phyloP scores from a whole-genome alignment of 176 grass and related monocot genomes.

The Oryza glumipatula region DNA sequence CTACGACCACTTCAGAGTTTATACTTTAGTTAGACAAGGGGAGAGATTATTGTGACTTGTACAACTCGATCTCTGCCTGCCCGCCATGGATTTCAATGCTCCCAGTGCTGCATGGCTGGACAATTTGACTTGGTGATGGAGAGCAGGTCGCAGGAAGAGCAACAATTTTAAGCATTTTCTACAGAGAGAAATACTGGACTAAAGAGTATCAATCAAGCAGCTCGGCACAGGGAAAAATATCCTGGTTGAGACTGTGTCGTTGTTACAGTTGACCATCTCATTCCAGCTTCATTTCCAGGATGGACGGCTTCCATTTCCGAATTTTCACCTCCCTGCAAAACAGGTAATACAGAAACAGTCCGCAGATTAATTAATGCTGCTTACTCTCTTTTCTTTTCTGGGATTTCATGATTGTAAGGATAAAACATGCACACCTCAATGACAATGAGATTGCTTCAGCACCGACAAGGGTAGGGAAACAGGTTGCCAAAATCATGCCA shows the following conservation, averaged over 20 bases:
- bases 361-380: background rate
- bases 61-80: background rate
- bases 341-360: background rate
- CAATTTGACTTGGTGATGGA: constrained; percentile 8
- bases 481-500: background rate
- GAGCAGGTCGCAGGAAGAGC: background rate
- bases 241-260: constrained; percentile 12
- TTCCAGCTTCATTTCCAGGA: background rate
- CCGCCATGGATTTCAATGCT: constrained; percentile 16
- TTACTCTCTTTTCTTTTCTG: background rate
- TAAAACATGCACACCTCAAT: background rate
- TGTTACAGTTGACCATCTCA: constrained; percentile 3
- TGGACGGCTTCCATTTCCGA: background rate
- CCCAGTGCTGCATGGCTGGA: constrained; percentile 8
- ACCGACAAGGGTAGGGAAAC: background rate
- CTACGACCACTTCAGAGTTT: constrained; percentile 10
- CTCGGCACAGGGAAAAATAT: background rate
- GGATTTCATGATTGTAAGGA: background rate
- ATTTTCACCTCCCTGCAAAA: constrained; percentile 32
- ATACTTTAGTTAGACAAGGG: background rate
- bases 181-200: constrained; percentile 1
- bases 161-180: constrained; percentile 6
- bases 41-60: constrained; percentile 28
- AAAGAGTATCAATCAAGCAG: background rate
- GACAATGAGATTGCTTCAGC: background rate